Percentiles rank a stretch among this genome's conserved stretches.
These are phyloP conservation scores for Tylopilus sp. DNA, from an alignment of 1,284 basidiomycete genomes.

Conservation along the genomic window DNA sequence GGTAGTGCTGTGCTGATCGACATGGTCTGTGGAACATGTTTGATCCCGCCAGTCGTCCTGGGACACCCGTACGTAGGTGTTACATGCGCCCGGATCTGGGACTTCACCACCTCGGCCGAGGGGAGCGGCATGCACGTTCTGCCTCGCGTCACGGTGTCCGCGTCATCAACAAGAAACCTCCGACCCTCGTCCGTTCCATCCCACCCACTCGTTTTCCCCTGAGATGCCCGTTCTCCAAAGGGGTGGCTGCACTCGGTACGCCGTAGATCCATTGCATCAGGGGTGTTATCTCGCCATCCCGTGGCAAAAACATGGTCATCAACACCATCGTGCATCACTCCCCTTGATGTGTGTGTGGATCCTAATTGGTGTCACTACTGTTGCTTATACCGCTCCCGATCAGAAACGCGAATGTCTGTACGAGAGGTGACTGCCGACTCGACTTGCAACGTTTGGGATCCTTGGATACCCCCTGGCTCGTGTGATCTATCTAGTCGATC, in stretches of 20 bases:
- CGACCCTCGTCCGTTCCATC: conserved; percentile 1
- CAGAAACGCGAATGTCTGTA: not conserved
- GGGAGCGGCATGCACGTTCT: not conserved
- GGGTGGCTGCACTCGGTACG: not conserved
- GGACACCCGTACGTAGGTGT: not conserved
- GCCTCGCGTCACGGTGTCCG: not conserved
- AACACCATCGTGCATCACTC: not conserved
- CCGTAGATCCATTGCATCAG: conserved; percentile 1
- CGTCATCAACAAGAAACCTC: not conserved
- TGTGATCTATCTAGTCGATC: too few species aligned
- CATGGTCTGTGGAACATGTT: not conserved
- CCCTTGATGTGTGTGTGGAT: conserved; percentile 1
- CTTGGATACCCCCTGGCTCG: too few species aligned
- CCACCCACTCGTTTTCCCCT: not conserved
- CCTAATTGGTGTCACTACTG: not conserved
- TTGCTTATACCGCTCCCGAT: not conserved
- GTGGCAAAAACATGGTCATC: not conserved
- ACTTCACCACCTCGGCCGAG: not conserved
- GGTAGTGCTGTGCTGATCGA: not conserved
- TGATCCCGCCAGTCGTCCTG: conserved; percentile 1
- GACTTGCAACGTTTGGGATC: too few species aligned
- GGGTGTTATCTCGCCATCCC: conserved; percentile 5
- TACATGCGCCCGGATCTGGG: not conserved
- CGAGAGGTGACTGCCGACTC: not conserved
- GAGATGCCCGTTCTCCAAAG: not conserved